Conservation (phyloP, 163 green algal species). For the Prototheca cutis region DNA sequence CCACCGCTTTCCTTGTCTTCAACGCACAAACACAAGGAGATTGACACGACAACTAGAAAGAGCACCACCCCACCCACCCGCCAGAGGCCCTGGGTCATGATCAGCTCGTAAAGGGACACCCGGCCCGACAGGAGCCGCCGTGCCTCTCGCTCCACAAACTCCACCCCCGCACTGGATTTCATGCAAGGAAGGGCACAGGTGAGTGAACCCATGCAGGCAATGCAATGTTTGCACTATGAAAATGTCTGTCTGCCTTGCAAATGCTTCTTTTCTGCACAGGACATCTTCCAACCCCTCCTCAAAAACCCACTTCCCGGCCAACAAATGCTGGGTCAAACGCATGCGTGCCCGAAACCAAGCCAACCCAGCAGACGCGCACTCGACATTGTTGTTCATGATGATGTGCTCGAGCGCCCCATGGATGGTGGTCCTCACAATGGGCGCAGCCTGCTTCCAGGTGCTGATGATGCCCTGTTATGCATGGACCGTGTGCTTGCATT, state of each 20-base stretch:
- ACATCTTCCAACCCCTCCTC: background rate
- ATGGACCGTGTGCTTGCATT: background rate
- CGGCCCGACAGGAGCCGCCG: slow-evolving; percentile 41
- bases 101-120: slow-evolving; percentile 52
- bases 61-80: too few relatives aligned
- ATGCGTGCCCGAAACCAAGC: too few relatives aligned
- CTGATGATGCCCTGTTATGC: slow-evolving; percentile 5
- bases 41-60: too few relatives aligned
- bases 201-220: background rate
- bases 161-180: slow-evolving; percentile 27
- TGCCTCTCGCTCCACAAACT: slow-evolving; percentile 46
- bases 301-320: too few relatives aligned
- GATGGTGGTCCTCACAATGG: slow-evolving; percentile 53
- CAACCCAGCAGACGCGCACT: background rate
- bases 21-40: too few relatives aligned
- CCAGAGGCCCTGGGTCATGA: slow-evolving; percentile 68
- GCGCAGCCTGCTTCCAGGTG: slow-evolving; percentile 65
- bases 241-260: background rate
- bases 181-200: background rate
- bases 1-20: too few relatives aligned
- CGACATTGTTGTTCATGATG: slow-evolving; percentile 50
- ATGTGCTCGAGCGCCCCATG: slow-evolving; percentile 54
- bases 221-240: background rate
- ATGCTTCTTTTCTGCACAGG: background rate
- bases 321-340: too few relatives aligned